These are phyloP conservation scores for Yarrowia divulgata DNA, from an alignment of 805 yeast species.

Conservation along the genomic window DNA sequence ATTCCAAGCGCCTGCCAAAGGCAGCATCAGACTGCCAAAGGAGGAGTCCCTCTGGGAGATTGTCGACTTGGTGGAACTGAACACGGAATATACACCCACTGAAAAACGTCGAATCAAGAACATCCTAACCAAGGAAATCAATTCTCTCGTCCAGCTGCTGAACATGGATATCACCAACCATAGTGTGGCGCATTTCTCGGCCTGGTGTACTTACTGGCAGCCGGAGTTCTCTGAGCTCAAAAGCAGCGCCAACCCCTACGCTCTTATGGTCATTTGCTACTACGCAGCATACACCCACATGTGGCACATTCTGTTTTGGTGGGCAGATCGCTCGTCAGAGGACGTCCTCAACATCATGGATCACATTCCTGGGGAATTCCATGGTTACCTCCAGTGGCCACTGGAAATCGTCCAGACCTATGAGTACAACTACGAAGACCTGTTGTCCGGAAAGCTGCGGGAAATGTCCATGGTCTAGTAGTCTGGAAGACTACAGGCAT, in stretches of 20 bases:
- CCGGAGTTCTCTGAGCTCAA: slow-evolving; percentile 11
- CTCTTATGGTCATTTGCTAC: slow-evolving; percentile 15
- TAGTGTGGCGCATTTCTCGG: slow-evolving; percentile 15
- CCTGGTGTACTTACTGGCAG: slow-evolving; percentile 29
- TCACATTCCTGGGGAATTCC: slow-evolving; percentile 14
- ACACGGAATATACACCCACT: background rate
- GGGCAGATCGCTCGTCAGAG: slow-evolving; percentile 6
- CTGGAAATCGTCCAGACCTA: slow-evolving; percentile 15
- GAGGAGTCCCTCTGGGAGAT: slow-evolving; percentile 32
- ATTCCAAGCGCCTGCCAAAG: slow-evolving; percentile 4
- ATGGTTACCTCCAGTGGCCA: slow-evolving; percentile 19
- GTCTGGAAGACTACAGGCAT: too few relatives aligned
- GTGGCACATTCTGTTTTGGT: slow-evolving; percentile 36
- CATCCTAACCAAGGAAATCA: slow-evolving; percentile 18
- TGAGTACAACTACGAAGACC: background rate
- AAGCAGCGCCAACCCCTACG: slow-evolving; percentile 4
- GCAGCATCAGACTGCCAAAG: background rate
- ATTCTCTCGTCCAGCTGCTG: slow-evolving; percentile 9
- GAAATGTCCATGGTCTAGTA: background rate
- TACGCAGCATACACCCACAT: slow-evolving; percentile 26
- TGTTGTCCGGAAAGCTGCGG: slow-evolving; percentile 14
- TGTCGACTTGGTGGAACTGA: slow-evolving; percentile 15
- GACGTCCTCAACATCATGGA: slow-evolving; percentile 13
- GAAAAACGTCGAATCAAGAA: slow-evolving; percentile 7
- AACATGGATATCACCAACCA: background rate